These are phyloP conservation scores for Arabidopsis hybrid DNA, from an alignment of 441 rosid genomes.

Conservation along the genomic window DNA sequence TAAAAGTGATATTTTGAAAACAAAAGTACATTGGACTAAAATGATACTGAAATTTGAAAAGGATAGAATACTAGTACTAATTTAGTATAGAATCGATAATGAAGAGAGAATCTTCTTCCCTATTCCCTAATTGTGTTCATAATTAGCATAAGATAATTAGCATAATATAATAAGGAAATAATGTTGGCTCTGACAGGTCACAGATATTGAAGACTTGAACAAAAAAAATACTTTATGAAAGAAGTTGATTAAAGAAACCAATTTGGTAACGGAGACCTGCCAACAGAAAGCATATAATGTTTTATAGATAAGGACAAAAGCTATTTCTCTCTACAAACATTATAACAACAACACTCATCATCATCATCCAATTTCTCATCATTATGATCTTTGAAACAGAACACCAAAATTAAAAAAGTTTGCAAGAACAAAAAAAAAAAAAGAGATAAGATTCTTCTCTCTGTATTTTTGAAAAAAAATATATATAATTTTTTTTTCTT, in stretches of 20 bases:
- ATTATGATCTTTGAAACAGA: slow-evolving; percentile 30
- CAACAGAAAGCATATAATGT: slow-evolving; percentile 37
- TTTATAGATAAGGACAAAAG: slow-evolving; percentile 39
- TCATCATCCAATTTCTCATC: background rate
- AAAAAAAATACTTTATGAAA: too few relatives aligned
- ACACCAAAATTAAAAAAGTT: slow-evolving; percentile 23
- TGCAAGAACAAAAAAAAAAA: background rate
- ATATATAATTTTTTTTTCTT: background rate
- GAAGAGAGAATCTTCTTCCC: background rate
- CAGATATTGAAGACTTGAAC: too few relatives aligned
- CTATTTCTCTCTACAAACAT: slow-evolving; percentile 5
- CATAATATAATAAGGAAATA: background rate
- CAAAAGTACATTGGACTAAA: background rate
- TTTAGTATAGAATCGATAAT: background rate
- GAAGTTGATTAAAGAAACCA: slow-evolving; percentile 19
- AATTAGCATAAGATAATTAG: slow-evolving; percentile 17
- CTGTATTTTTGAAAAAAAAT: background rate
- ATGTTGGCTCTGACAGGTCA: slow-evolving; percentile 37
- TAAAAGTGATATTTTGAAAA: background rate
- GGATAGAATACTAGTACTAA: background rate
- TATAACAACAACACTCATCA: slow-evolving; percentile 17
- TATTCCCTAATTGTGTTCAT: background rate
- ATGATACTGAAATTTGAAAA: background rate
- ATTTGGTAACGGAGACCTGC: slow-evolving; percentile 37
- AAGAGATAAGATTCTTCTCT: slow-evolving; percentile 13